Evolutionary conservation across 805 yeast genomes (phyloP), one percentile per base, ranked within the genome.

Genomic region (Sugiyamaella smithiae): DNA sequence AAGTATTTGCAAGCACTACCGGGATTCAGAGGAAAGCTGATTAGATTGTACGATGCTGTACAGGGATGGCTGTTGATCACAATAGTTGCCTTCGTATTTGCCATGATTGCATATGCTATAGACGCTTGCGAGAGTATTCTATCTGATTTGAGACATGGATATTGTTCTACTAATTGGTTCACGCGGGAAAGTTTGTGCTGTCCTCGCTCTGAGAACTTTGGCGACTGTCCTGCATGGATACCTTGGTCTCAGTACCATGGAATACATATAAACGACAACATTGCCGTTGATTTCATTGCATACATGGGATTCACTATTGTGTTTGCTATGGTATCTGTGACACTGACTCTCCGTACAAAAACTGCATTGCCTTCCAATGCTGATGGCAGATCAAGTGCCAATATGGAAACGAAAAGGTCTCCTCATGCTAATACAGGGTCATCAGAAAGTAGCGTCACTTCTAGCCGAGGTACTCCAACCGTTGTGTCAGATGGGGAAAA

Each of bases 61-160:
- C 75, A 77, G 24, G 76, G 73, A 47, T 79, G 82, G 82, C 51
- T 76, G 2, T 60, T 78, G 31, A 74, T 79, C 26, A 67, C 73
- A 2, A 48, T 75, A 5, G 69, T 77, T 24, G 76, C 77, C 2
- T 67, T 75, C 23, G 53, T 60, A 1, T 76, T 77, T 52, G 71
- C 84, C 0, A 43, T 74, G n/a, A 61, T 79, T 31, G 82, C 81
- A 1, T 79, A 64, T 57, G 53, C 58, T 8, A 76, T 79, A 31
- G 81, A 76, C 56, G 67, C 66, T 41, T 60, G 72, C 20, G 83
- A 79, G 59, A 65, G 70, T 23, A 56, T 72, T 5, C 57, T 79
- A 37, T 76, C 76, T 29, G 82, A 79, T 52, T 62, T 77, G 57
- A 74, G 77, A 54, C 67, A 71, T 45, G 84, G 83, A 11, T 76